Evolutionary conservation across 2,329 filamentous ascomycete genomes (phyloP).

Genomic region (Exophiala mesophila): DNA sequence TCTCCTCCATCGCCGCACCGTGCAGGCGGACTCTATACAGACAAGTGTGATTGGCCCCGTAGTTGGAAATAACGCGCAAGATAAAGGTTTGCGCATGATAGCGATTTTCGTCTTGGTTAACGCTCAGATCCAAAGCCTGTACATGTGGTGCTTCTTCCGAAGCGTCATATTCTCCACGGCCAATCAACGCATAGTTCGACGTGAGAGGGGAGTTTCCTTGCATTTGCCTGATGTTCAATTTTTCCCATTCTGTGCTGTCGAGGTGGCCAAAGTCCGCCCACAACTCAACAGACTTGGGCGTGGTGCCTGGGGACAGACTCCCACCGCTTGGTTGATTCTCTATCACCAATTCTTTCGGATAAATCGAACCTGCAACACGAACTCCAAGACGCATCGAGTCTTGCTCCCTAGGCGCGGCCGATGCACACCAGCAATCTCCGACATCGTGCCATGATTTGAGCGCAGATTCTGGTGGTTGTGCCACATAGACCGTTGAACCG

Average conservation of each 20-base stretch:
- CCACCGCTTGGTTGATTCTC: slow-evolving; percentile 64
- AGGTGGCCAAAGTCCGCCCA: slow-evolving; percentile 57
- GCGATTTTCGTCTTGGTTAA: slow-evolving; percentile 22
- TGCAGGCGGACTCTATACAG: slow-evolving; percentile 44
- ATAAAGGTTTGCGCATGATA: slow-evolving; percentile 35
- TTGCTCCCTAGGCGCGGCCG: slow-evolving; percentile 36
- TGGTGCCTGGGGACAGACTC: slow-evolving; percentile 56
- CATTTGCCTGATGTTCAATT: slow-evolving; percentile 19
- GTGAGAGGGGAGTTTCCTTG: slow-evolving; percentile 13
- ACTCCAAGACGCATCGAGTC: slow-evolving; percentile 40
- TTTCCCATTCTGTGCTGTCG: slow-evolving; percentile 18
- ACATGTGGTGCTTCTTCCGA: slow-evolving; percentile 29
- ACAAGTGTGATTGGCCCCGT: slow-evolving; percentile 41
- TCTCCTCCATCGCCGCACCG: slow-evolving; percentile 27
- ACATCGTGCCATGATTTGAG: slow-evolving; percentile 68
- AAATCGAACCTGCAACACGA: slow-evolving; percentile 43
- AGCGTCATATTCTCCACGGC: slow-evolving; percentile 21
- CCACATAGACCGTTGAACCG: slow-evolving; percentile 15
- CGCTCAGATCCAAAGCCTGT: slow-evolving; percentile 38
- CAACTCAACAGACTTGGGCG: slow-evolving; percentile 65
- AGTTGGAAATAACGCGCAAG: slow-evolving; percentile 40
- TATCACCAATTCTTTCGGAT: slow-evolving; percentile 65
- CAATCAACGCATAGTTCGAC: slow-evolving; percentile 20
- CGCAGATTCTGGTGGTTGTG: slow-evolving; percentile 48
- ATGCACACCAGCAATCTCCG: slow-evolving; percentile 83